phyloP scores from a whole-genome alignment of 768 basidiomycete genomes.

The Kwoniella dejecticola region DNA sequence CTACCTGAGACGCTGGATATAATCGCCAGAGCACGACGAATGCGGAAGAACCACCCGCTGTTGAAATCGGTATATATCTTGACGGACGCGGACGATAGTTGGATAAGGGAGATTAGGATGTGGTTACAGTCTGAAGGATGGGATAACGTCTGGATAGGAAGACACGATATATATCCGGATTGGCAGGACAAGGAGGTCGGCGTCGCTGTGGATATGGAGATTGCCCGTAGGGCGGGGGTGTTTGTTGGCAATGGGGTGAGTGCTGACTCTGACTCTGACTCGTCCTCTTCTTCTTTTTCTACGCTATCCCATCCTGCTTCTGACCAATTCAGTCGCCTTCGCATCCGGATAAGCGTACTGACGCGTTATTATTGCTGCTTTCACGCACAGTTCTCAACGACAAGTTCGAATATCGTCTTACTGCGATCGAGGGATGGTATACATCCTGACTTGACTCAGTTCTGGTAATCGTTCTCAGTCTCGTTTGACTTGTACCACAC shows the following conservation, averaged over 20 bases:
- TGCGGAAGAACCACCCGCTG: slow-evolving; percentile 52
- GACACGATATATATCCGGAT: slow-evolving; percentile 39
- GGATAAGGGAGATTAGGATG: slow-evolving; percentile 43
- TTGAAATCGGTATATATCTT: slow-evolving; percentile 50
- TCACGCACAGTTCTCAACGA: slow-evolving; percentile 47
- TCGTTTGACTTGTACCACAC: background rate
- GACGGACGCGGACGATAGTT: slow-evolving; percentile 46
- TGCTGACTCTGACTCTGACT: too few relatives aligned
- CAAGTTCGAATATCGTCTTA: slow-evolving; percentile 52
- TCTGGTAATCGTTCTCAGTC: slow-evolving; percentile 50
- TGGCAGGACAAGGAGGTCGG: slow-evolving; percentile 48
- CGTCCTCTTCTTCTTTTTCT: too few relatives aligned
- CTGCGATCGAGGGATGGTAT: slow-evolving; percentile 50
- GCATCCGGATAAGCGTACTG: too few relatives aligned
- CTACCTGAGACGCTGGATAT: slow-evolving; percentile 48
- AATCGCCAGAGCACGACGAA: slow-evolving; percentile 51
- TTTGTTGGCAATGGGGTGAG: slow-evolving; percentile 56
- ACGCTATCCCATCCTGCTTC: too few relatives aligned
- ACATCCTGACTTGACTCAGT: slow-evolving; percentile 54
- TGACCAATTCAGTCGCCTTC: too few relatives aligned
- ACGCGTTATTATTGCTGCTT: background rate
- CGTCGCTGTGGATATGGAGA: slow-evolving; percentile 53
- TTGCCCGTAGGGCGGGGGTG: slow-evolving; percentile 51
- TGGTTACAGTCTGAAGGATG: slow-evolving; percentile 54
- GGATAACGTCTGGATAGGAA: slow-evolving; percentile 45